Percentiles rank a stretch among this genome's conserved stretches.
These are phyloP conservation scores for Volvox carteri DNA, from an alignment of 163 green algal species.

Conservation along the genomic window DNA sequence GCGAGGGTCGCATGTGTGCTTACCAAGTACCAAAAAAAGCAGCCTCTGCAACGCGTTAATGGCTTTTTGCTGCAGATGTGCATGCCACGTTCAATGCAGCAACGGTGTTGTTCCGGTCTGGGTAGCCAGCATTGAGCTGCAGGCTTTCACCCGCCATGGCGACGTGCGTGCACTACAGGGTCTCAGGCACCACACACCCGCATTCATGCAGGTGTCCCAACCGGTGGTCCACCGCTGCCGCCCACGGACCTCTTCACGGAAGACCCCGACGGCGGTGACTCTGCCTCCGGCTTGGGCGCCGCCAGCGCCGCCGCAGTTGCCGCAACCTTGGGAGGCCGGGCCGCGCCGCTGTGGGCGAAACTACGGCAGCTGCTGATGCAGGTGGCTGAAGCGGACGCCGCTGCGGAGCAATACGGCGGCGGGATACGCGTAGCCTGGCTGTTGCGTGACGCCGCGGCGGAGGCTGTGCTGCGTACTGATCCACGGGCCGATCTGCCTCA, in stretches of 20 bases:
- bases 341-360: conserved; percentile 58
- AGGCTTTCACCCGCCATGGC: too few species aligned
- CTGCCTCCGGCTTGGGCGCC: conserved; percentile 18
- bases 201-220: conserved; percentile 18
- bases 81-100: too few species aligned
- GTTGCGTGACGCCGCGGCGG: conserved; percentile 70
- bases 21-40: too few species aligned
- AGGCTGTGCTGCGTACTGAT: conserved; percentile 70
- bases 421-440: conserved; percentile 15
- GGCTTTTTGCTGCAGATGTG: too few species aligned
- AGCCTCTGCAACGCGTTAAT: too few species aligned
- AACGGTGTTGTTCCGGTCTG: too few species aligned
- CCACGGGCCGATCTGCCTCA: conserved; percentile 64
- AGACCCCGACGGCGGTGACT: conserved; percentile 1
- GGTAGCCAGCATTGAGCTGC: too few species aligned
- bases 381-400: neutral
- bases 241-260: conserved; percentile 15
- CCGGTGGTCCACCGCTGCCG: neutral
- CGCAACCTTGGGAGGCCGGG: conserved; percentile 53
- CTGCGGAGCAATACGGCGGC: neutral
- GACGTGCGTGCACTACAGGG: too few species aligned
- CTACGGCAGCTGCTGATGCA: conserved; percentile 59
- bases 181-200: too few species aligned
- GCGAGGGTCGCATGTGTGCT: too few species aligned
- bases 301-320: conserved; percentile 35